Base-by-base conservation (phyloP, 1,284 basidiomycete species). In the Gymnopus androsaceus region DNA sequence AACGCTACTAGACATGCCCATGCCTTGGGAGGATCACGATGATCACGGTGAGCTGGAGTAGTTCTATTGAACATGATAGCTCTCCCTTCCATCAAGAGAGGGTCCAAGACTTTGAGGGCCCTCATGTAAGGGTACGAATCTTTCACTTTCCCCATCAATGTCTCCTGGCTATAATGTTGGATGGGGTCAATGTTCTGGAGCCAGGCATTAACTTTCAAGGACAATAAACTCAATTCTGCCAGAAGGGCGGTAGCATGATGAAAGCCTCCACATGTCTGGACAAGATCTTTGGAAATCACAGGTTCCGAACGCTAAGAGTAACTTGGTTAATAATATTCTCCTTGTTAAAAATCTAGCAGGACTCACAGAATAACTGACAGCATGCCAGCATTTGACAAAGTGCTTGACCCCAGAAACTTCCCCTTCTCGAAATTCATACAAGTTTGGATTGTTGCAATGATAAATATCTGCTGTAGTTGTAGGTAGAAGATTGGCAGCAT, bases 81-180 rank as follows among this genome's bases (percentile, higher is more conserved):
- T 12, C 55, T 31, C 3, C 55, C 55, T 31, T 56, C 55, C 34
- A 56, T 42, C 15, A 56, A 27, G 25, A 44, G 21, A 2, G 51
- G 51, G 36, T 52, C 51, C 2, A 46, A 8, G 1, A n/a, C 5
- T 12, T 28, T 27, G 11, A 46, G 28, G 11, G 17, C 12, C 12
- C 28, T 30, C 2, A 46, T 9, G n/a, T 28, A 46, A 5, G 44
- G 25, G 15, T 37, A 37, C 15, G 15, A n/a, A 12, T 37, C 36
- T 14, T 37, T 17, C 1, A 17, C 36, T 37, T 5, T 6, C 5
- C 15, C 12, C 19, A 12, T 12, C 6, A 17, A 12, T 37, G 9
- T 17, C 6, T 12, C 15, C 12, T n/a, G 19, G 15, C 7, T 8
- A 14, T 12, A 12, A 14, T 37, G 36, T 17, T 37, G 36, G 19